Base-by-base conservation (phyloP, 2,329 filamentous ascomycete species). In the Cladorrhinum sp. region DNA sequence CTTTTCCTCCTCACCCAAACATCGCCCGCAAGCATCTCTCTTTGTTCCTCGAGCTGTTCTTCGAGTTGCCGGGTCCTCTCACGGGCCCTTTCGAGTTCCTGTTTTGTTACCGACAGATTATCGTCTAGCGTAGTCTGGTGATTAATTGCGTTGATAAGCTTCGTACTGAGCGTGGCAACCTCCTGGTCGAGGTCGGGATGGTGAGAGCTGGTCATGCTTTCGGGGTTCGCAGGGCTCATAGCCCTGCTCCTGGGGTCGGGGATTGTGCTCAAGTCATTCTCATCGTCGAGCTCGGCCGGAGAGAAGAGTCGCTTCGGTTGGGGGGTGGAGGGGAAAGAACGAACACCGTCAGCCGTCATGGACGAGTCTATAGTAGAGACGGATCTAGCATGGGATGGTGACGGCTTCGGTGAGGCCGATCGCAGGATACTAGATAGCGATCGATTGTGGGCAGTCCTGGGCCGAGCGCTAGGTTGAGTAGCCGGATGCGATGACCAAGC, bases 121-220 rank as follows among this genome's bases (percentile, higher is more conserved):
- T 99, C 95, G 74, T 98, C 95, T 50, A 99, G 83, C 22, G 85
- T 88, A 7, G 93, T 97, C 75, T 97, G 93, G 74, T 96, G 90
- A 73, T 99, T 99, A 76, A 99, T 97, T 50, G 95, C 93, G 71
- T 95, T 93, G 68, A 99, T 93, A 64, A 99, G 86, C 75, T 99
- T 99, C 53, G 92, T 93, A 76, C 92, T 98, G 29, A 99, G 80
- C 6, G 91, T 87, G 7, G 93, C 91, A 25, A 99, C 91, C 75
- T 98, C 95, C 60, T 84, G 79, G 65, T 81, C 81, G 22, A 86
- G 76, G 59, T 85, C 84, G 4, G 83, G 81, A 62, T 85, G 82
- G 50, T 78, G 80, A 6, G 70, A 68, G 49, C 69, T 73, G 45
- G 69, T 61, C 61, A 71, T 63, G 38, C 69, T 65, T 50, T 71